Conservation (phyloP, 139 green algal species). For the Ulvella scutata region DNA sequence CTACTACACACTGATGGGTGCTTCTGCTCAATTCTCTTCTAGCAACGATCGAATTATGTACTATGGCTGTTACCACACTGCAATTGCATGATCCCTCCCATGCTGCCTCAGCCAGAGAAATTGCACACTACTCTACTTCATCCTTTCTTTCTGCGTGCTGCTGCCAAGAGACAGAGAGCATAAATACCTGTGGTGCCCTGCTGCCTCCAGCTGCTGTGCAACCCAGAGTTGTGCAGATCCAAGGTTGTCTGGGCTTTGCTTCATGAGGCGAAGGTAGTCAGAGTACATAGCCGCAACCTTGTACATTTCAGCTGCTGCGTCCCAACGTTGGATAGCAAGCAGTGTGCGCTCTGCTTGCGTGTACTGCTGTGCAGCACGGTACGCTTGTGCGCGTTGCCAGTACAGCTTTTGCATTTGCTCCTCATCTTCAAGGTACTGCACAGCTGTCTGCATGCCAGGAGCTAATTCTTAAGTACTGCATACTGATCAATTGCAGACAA, state of each 20-base stretch:
- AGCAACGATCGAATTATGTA: too few relatives aligned
- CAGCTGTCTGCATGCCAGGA: constrained; percentile 14
- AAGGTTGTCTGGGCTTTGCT: constrained; percentile 11
- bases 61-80: too few relatives aligned
- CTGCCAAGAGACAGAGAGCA: too few relatives aligned
- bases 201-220: constrained; percentile 40
- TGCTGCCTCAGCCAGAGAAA: too few relatives aligned
- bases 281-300: background rate
- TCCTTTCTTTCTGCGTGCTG: too few relatives aligned
- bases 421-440: constrained; percentile 42
- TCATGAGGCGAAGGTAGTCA: background rate
- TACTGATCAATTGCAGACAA: background rate
- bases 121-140: too few relatives aligned
- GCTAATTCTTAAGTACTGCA: background rate
- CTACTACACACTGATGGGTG: too few relatives aligned
- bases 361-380: background rate
- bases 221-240: constrained; percentile 19
- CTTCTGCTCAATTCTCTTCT: too few relatives aligned
- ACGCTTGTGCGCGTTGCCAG: background rate
- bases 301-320: background rate
- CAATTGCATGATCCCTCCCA: too few relatives aligned
- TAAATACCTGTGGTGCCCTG: constrained; percentile 29
- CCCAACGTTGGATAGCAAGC: background rate
- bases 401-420: background rate
- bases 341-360: background rate